phyloP scores from a whole-genome alignment of 23 red algal species.

The Agarophyton chilense region DNA sequence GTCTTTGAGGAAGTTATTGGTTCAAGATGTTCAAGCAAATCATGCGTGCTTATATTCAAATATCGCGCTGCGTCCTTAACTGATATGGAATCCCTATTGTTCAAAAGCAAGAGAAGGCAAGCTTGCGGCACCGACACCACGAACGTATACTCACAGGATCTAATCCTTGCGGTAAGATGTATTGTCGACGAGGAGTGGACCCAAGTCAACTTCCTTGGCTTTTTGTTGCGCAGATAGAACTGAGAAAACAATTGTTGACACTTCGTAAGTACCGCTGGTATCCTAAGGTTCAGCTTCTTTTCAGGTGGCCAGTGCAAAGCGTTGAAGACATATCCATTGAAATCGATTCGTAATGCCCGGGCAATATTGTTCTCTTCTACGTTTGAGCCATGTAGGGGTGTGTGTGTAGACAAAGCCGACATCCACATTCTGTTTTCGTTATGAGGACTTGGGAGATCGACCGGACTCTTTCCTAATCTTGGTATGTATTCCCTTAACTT shows the following conservation, averaged over 20 bases:
- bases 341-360: conserved; percentile 47
- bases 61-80: conserved; percentile 51
- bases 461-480: neutral
- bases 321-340: conserved; percentile 67
- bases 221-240: conserved; percentile 73
- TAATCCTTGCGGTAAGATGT: conserved; percentile 28
- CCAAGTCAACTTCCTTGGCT: conserved; percentile 71
- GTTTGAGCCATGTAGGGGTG: neutral
- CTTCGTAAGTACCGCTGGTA: conserved; percentile 27
- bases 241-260: conserved; percentile 66
- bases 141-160: conserved; percentile 27
- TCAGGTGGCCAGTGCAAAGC: conserved; percentile 62
- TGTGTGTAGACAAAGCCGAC: neutral
- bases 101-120: conserved; percentile 76
- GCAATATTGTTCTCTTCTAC: conserved; percentile 27
- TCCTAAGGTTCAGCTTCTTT: conserved; percentile 19
- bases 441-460: neutral
- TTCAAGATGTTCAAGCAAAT: conserved; percentile 27
- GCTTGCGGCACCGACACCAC: conserved; percentile 71
- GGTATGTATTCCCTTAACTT: neutral
- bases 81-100: conserved; percentile 59
- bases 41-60: conserved; percentile 5
- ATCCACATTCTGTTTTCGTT: neutral
- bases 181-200: conserved; percentile 55
- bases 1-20: neutral